A percentile compares a stretch with the other conserved stretches of the same genome.
phyloP scores from a whole-genome alignment of 2,329 filamentous ascomycete genomes.

The Ophiostoma ulmi region DNA sequence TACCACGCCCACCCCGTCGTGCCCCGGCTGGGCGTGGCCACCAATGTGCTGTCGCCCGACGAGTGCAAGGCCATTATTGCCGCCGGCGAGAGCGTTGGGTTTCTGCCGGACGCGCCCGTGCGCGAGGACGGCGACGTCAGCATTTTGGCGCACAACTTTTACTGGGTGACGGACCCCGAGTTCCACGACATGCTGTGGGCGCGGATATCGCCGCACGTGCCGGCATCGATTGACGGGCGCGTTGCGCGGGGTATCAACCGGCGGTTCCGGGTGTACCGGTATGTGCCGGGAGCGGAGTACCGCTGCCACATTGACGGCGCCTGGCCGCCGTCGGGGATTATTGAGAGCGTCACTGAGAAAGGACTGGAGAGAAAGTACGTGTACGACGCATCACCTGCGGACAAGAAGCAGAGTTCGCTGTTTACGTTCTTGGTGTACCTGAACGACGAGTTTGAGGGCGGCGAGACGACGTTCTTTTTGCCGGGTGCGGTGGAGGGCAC shows the following conservation, averaged over 20 bases:
- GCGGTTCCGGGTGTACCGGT: conserved; percentile 66
- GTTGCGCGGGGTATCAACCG: conserved; percentile 60
- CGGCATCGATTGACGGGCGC: conserved; percentile 50
- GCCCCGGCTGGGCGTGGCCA: conserved; percentile 55
- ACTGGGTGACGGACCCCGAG: conserved; percentile 61
- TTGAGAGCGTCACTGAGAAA: conserved; percentile 32
- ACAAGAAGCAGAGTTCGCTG: conserved; percentile 58
- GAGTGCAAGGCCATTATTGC: conserved; percentile 64
- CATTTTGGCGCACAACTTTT: conserved; percentile 67
- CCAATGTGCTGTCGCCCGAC: conserved; percentile 53
- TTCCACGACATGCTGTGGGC: conserved; percentile 62
- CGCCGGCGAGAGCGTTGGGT: conserved; percentile 59
- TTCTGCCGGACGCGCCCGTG: conserved; percentile 62
- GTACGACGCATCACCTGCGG: conserved; percentile 59
- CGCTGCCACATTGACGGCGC: conserved; percentile 66
- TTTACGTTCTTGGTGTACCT: conserved; percentile 67
- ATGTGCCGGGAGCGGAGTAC: conserved; percentile 68
- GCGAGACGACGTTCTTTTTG: conserved; percentile 67
- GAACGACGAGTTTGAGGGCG: conserved; percentile 66
- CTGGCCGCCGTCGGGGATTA: conserved; percentile 65
- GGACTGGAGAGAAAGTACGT: conserved; percentile 51
- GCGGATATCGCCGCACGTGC: conserved; percentile 55
- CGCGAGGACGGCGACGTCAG: conserved; percentile 61
- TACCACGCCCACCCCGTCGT: conserved; percentile 58
- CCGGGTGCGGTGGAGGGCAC: conserved; percentile 59